phyloP scores from a whole-genome alignment of 2,329 filamentous ascomycete genomes.

The Cladosporium sp. region DNA sequence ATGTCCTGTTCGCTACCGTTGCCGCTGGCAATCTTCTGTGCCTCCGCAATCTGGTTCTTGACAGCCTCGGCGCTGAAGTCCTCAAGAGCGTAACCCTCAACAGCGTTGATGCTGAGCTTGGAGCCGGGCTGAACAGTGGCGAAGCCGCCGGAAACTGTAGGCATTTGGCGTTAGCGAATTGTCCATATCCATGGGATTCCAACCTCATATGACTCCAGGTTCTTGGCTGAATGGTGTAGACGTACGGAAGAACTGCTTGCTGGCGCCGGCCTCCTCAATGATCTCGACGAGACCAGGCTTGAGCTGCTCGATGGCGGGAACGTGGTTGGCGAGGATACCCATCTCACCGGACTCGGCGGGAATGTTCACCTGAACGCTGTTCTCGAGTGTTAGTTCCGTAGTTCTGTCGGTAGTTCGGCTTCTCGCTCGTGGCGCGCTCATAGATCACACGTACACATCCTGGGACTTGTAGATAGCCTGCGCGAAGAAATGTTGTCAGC shows the following conservation, averaged over 20 bases:
- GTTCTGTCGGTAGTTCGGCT: constrained; percentile 21
- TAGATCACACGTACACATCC: constrained; percentile 62
- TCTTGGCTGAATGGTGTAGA: constrained; percentile 32
- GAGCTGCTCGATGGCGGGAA: constrained; percentile 97
- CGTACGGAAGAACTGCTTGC: constrained; percentile 99
- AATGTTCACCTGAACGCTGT: constrained; percentile 96
- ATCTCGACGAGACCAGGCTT: constrained; percentile 95
- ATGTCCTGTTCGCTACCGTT: constrained; percentile 94
- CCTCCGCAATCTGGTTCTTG: constrained; percentile 85
- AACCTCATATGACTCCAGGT: background rate
- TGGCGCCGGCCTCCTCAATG: constrained; percentile 83
- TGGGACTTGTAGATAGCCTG: constrained; percentile 70
- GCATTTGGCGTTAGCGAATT: constrained; percentile 13
- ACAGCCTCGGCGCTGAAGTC: constrained; percentile 93
- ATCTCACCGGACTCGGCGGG: constrained; percentile 97
- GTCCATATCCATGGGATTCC: background rate
- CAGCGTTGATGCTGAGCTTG: constrained; percentile 93
- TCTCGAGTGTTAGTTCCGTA: constrained; percentile 24
- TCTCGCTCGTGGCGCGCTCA: constrained; percentile 6
- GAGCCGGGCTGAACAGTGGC: constrained; percentile 96
- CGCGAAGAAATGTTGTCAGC: constrained; percentile 27
- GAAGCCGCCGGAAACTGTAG: constrained; percentile 88
- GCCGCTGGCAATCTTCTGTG: constrained; percentile 90
- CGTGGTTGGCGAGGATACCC: constrained; percentile 99
- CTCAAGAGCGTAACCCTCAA: constrained; percentile 91